phyloP scores from a whole-genome alignment of 345 rosid genomes.

The Dimocarpus longan region DNA sequence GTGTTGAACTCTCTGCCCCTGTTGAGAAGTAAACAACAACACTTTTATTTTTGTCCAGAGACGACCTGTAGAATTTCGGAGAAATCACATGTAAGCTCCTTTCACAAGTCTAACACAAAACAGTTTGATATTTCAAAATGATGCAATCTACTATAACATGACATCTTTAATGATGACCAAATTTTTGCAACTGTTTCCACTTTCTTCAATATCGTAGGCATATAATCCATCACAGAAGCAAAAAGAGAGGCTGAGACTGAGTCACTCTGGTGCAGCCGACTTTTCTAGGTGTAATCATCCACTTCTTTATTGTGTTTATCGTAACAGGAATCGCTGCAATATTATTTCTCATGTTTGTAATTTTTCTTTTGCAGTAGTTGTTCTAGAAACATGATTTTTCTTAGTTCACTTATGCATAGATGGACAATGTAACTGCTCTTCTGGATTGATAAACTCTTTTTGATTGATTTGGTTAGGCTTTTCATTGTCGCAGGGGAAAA shows the following conservation, averaged over 20 bases:
- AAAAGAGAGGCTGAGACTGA: too few relatives aligned
- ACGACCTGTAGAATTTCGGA: not conserved
- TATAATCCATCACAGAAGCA: too few relatives aligned
- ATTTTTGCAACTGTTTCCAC: not conserved
- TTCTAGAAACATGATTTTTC: not conserved
- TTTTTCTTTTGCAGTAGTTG: not conserved
- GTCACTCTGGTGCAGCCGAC: not conserved
- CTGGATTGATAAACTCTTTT: slow-evolving; percentile 9
- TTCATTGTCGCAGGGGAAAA: slow-evolving; percentile 74
- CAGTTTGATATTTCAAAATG: not conserved
- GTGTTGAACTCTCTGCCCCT: not conserved
- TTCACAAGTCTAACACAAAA: not conserved
- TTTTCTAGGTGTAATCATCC: not conserved
- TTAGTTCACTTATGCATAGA: not conserved
- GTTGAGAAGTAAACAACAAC: not conserved
- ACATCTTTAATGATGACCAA: not conserved
- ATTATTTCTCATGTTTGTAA: not conserved
- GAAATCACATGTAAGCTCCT: not conserved
- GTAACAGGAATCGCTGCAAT: not conserved
- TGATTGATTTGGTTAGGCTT: slow-evolving; percentile 45
- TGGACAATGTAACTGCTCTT: not conserved
- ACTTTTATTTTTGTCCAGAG: not conserved
- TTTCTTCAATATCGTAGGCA: not conserved
- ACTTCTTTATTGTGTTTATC: slow-evolving; percentile 4
- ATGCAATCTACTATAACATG: not conserved